These are phyloP conservation scores for Gamsiella multidivaricata DNA, from an alignment of 192 early-diverging fungal genomes.

Conservation along the genomic window DNA sequence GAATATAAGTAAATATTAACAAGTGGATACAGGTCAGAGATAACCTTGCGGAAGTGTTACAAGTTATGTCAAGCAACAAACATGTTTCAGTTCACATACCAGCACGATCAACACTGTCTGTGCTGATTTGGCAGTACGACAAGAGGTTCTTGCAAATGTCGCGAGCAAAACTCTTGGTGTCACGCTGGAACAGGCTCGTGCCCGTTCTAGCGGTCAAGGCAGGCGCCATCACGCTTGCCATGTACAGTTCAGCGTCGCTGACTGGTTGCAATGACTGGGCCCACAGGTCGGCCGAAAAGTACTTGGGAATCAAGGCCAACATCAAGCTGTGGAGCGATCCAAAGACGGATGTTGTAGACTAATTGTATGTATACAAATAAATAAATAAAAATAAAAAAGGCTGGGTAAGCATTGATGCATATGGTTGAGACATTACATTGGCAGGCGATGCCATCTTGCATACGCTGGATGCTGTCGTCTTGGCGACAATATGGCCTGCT, in stretches of 20 bases:
- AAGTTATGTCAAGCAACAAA: no score
- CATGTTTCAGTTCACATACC: no score
- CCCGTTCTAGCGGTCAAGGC: constrained; percentile 25
- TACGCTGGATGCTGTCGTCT: constrained; percentile 23
- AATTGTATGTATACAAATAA: neutral
- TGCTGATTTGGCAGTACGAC: constrained; percentile 61
- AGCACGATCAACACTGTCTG: constrained; percentile 33
- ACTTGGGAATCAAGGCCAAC: constrained; percentile 57
- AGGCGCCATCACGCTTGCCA: constrained; percentile 21
- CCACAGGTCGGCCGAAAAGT: constrained; percentile 55
- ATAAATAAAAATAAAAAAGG: neutral
- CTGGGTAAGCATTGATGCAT: no score
- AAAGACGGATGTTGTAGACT: constrained; percentile 57
- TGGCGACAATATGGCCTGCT: constrained; percentile 43
- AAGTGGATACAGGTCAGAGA: neutral
- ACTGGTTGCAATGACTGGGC: constrained; percentile 47
- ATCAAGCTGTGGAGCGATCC: constrained; percentile 57
- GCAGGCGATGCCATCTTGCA: neutral
- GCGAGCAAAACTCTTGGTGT: constrained; percentile 55
- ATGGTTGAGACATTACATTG: no score
- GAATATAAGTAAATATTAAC: neutral
- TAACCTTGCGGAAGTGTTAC: no score
- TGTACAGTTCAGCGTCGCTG: constrained; percentile 39
- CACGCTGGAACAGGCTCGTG: constrained; percentile 43
- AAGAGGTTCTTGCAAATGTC: constrained; percentile 66